A percentile compares a stretch with the other conserved stretches of the same genome.
Evolutionary conservation across 2,329 filamentous ascomycete species (phyloP).

Genomic region (Paracamarosporium sp.): DNA sequence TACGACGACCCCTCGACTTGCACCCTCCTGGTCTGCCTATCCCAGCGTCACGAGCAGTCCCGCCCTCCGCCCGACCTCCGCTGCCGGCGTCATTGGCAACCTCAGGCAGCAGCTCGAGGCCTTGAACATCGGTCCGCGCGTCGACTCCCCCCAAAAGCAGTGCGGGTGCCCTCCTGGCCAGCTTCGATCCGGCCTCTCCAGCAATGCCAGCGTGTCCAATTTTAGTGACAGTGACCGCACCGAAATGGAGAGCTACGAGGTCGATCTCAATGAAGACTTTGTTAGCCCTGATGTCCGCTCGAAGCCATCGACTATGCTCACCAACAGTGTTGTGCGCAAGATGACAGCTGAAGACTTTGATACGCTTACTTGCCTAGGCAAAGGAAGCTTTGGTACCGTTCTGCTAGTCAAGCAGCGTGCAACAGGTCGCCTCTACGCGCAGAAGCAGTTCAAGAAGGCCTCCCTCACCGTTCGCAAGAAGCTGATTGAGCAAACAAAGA

Average conservation of each 20-base stretch:
- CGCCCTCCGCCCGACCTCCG: constrained; percentile 57
- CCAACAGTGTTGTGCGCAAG: constrained; percentile 70
- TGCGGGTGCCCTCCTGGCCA: constrained; percentile 48
- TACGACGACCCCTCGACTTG: constrained; percentile 51
- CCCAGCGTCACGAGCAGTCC: constrained; percentile 60
- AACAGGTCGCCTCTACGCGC: constrained; percentile 90
- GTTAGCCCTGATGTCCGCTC: constrained; percentile 66
- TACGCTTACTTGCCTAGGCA: constrained; percentile 88
- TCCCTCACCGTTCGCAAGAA: constrained; percentile 95
- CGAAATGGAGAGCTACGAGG: constrained; percentile 83
- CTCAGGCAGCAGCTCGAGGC: constrained; percentile 83
- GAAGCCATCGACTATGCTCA: constrained; percentile 40
- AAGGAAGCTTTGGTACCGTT: constrained; percentile 95
- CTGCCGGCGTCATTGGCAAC: constrained; percentile 76
- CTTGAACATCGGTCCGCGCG: constrained; percentile 69
- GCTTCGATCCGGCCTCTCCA: constrained; percentile 55
- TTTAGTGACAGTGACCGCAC: constrained; percentile 72
- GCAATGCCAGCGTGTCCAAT: constrained; percentile 63
- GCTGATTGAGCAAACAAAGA: constrained; percentile 96
- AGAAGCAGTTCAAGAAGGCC: constrained; percentile 99
- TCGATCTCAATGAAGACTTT: constrained; percentile 84
- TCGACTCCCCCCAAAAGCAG: constrained; percentile 57
- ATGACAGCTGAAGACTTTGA: constrained; percentile 94
- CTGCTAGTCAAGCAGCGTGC: constrained; percentile 87
- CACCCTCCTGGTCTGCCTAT: constrained; percentile 51